Evolutionary conservation across 139 green algal species (phyloP).

Genomic region (Desmodesmus armatus): DNA sequence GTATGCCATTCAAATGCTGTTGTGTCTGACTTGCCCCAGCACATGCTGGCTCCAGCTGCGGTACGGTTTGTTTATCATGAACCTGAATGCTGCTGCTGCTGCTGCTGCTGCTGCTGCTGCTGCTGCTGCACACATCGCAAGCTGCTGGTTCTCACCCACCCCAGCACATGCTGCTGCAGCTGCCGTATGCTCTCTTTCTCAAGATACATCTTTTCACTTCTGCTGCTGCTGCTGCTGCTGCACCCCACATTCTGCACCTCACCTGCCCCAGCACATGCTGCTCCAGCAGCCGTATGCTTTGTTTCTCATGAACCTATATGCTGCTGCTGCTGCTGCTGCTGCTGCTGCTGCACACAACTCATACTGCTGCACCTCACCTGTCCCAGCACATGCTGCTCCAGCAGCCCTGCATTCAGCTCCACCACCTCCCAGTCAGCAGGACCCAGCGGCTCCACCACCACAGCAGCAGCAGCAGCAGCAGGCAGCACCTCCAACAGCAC

Average conservation of each 20-base stretch:
- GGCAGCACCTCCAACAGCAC: slow-evolving; percentile 28
- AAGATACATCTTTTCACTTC: neutral
- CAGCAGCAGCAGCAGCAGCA: slow-evolving; percentile 39
- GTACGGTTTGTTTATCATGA: too few species aligned
- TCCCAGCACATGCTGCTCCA: slow-evolving; percentile 83
- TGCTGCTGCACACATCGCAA: neutral
- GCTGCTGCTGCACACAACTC: neutral
- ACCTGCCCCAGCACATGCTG: neutral
- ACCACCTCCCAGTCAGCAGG: slow-evolving; percentile 89
- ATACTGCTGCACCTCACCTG: too few species aligned
- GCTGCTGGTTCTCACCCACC: too few species aligned
- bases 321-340: neutral
- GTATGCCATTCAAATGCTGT: too few species aligned
- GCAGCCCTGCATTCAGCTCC: slow-evolving; percentile 78
- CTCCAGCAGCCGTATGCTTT: neutral
- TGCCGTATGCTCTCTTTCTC: neutral
- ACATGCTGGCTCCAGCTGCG: too few species aligned
- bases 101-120: neutral
- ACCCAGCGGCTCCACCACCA: slow-evolving; percentile 49
- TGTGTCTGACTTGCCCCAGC: too few species aligned
- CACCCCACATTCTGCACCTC: neutral
- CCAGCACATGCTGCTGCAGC: slow-evolving; percentile 1
- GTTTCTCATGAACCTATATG: neutral
- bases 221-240: neutral
- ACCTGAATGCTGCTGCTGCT: neutral